phyloP scores from a whole-genome alignment of 805 yeast genomes.

The Blastobotrys peoriensis region DNA sequence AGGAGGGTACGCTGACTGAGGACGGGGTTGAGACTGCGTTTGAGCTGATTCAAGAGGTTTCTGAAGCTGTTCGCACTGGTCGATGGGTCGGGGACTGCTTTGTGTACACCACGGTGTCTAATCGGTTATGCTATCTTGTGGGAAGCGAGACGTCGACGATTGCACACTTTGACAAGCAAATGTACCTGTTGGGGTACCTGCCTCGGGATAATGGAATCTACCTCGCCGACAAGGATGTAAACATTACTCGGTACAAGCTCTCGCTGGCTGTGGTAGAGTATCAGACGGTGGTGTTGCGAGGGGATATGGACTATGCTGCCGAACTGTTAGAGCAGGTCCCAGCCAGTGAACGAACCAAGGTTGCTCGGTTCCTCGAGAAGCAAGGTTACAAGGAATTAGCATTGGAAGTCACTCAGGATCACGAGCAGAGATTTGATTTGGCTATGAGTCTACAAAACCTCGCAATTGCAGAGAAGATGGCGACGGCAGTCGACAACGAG shows the following conservation, averaged over 20 bases:
- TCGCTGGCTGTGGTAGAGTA: constrained; percentile 86
- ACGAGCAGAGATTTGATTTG: constrained; percentile 86
- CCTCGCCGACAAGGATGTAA: constrained; percentile 84
- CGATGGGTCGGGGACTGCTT: constrained; percentile 98
- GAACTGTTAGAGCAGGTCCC: constrained; percentile 52
- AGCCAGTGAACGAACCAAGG: constrained; percentile 60
- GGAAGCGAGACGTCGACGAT: constrained; percentile 91
- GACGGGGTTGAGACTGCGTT: constrained; percentile 88
- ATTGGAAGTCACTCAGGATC: constrained; percentile 71
- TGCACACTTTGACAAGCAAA: constrained; percentile 85
- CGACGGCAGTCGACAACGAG: constrained; percentile 41
- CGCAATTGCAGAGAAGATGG: constrained; percentile 62
- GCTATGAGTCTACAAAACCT: constrained; percentile 74
- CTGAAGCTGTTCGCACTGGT: constrained; percentile 79
- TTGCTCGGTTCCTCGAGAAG: constrained; percentile 89
- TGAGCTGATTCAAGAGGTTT: constrained; percentile 75
- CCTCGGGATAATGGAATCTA: constrained; percentile 87
- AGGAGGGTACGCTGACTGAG: constrained; percentile 54
- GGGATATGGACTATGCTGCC: constrained; percentile 81
- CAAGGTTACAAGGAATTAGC: constrained; percentile 87
- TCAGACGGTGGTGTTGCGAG: constrained; percentile 92
- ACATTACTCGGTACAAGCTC: constrained; percentile 71
- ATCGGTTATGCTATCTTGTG: constrained; percentile 87
- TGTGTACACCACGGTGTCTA: constrained; percentile 78
- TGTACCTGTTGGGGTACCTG: constrained; percentile 82